These are phyloP conservation scores for Aspergillus steynii DNA, from an alignment of 495 filamentous ascomycete genomes.

Conservation along the genomic window DNA sequence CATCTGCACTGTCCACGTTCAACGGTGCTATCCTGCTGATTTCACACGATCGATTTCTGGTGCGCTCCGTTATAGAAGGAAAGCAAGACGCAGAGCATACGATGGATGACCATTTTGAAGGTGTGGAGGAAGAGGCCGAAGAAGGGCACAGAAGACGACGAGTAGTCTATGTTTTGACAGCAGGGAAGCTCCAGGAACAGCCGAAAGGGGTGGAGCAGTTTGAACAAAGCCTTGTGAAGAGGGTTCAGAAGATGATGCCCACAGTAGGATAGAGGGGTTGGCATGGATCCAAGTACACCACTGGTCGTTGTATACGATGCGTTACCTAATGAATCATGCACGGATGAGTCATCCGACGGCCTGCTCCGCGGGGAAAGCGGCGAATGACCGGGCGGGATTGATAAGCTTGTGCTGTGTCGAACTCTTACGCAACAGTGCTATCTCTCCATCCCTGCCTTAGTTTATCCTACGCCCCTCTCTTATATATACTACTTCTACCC, in stretches of 20 bases:
- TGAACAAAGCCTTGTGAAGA: constrained; percentile 63
- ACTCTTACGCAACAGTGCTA: not conserved
- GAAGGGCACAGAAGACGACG: constrained; percentile 50
- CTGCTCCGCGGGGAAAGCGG: not conserved
- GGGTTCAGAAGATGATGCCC: constrained; percentile 43
- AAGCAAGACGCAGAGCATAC: constrained; percentile 43
- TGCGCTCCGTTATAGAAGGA: constrained; percentile 69
- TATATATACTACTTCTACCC: not conserved
- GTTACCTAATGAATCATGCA: not conserved
- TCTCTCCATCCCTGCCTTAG: not conserved
- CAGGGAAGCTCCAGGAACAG: constrained; percentile 57
- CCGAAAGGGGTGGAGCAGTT: constrained; percentile 62
- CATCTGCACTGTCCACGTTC: constrained; percentile 62
- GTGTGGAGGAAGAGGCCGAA: constrained; percentile 46
- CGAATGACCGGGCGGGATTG: not conserved
- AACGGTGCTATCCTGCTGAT: constrained; percentile 71
- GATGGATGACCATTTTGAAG: constrained; percentile 52
- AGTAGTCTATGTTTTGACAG: constrained; percentile 59
- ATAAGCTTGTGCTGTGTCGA: not conserved
- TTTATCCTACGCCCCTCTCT: not conserved
- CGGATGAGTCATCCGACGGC: not conserved
- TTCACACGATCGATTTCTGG: constrained; percentile 76
- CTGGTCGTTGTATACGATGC: too few species aligned
- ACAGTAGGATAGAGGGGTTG: constrained; percentile 4
- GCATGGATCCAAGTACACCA: too few species aligned